Evolutionary conservation across 2,329 filamentous ascomycete genomes (phyloP).

Genomic region (Pochonia chlamydosporia): DNA sequence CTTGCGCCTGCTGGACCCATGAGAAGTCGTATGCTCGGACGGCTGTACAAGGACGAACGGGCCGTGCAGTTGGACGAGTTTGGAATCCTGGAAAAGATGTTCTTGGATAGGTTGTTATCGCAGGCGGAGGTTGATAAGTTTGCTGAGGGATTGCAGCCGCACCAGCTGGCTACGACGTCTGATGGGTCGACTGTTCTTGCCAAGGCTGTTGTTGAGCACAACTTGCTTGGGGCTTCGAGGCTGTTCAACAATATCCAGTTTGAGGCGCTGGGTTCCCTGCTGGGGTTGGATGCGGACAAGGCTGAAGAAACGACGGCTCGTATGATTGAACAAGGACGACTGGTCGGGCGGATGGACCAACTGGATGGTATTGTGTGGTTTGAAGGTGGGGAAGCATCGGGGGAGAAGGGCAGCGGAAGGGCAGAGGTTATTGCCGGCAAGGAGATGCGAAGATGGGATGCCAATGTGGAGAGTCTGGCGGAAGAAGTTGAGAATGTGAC

Average conservation of each 20-base stretch:
- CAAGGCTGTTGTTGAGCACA: constrained; percentile 93
- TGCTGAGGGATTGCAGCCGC: constrained; percentile 70
- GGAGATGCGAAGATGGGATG: constrained; percentile 81
- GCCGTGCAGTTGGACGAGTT: constrained; percentile 70
- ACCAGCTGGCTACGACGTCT: constrained; percentile 83
- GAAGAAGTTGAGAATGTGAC: constrained; percentile 88
- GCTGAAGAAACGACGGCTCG: constrained; percentile 87
- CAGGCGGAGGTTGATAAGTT: constrained; percentile 83
- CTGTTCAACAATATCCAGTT: constrained; percentile 74
- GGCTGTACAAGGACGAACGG: constrained; percentile 91
- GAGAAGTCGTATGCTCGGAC: constrained; percentile 71
- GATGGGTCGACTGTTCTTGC: constrained; percentile 91
- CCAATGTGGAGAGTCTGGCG: constrained; percentile 76
- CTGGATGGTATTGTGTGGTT: constrained; percentile 87
- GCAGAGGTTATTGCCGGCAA: constrained; percentile 58
- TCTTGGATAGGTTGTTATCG: constrained; percentile 77
- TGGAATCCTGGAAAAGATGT: constrained; percentile 94
- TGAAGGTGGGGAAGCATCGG: constrained; percentile 65
- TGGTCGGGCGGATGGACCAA: constrained; percentile 89
- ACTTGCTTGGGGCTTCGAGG: constrained; percentile 77
- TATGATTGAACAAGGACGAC: constrained; percentile 92
- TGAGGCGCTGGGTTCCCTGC: constrained; percentile 66
- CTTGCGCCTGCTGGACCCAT: constrained; percentile 85
- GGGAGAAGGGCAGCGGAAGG: constrained; percentile 61
- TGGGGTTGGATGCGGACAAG: constrained; percentile 72